Conservation (phyloP, 345 rosid species). For the Capsella bursapastoris region DNA sequence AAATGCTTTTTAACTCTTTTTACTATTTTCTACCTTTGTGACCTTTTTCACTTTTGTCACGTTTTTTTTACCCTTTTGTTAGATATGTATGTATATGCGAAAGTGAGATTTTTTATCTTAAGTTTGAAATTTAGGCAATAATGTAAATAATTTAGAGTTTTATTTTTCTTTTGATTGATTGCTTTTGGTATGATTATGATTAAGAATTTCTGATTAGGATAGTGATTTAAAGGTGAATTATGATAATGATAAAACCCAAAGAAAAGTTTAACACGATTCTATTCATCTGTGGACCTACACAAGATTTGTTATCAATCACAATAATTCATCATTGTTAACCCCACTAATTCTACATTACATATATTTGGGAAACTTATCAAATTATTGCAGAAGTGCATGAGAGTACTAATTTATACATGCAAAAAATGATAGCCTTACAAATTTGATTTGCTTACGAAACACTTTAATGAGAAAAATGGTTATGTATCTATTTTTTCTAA, state of each 20-base stretch:
- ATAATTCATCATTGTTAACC: constrained; percentile 29
- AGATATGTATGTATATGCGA: constrained; percentile 21
- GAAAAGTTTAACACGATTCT: constrained; percentile 40
- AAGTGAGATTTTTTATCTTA: constrained; percentile 14
- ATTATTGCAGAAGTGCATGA: constrained; percentile 8
- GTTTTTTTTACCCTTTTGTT: constrained; percentile 17
- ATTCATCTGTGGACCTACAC: constrained; percentile 35
- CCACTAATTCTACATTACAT: constrained; percentile 18
- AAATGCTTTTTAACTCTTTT: neutral
- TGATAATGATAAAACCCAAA: constrained; percentile 24
- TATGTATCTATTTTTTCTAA: neutral
- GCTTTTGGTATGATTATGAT: constrained; percentile 24
- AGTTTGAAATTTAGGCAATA: constrained; percentile 27
- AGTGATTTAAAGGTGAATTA: constrained; percentile 35
- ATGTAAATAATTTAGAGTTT: constrained; percentile 24
- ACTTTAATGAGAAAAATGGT: neutral
- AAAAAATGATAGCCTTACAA: neutral
- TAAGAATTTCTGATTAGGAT: constrained; percentile 29
- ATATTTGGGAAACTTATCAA: neutral
- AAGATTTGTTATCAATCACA: constrained; percentile 36
- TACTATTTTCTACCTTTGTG: constrained; percentile 24
- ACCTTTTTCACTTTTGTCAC: constrained; percentile 29
- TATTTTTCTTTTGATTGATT: constrained; percentile 22
- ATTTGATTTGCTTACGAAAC: neutral
- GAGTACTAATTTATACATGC: neutral